Evolutionary conservation across 176 grass and related monocot genomes (phyloP).

Genomic region (Oryza coarctata): DNA sequence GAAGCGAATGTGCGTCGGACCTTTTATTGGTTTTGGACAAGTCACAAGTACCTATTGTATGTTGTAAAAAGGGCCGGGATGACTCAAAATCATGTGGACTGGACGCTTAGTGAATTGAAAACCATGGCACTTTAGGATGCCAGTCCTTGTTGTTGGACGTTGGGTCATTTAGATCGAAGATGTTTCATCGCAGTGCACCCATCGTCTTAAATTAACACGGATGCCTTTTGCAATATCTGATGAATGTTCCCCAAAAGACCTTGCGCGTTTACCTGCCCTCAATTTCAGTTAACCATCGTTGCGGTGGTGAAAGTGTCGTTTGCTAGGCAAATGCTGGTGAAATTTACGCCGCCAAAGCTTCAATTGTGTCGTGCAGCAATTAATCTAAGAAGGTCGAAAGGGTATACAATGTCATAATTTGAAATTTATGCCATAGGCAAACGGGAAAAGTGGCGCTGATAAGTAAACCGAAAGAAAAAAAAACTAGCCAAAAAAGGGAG

Average conservation of each 20-base stretch:
- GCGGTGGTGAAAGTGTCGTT: background rate
- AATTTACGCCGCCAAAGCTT: background rate
- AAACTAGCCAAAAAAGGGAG: background rate
- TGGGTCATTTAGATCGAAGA: background rate
- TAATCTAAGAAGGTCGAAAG: background rate
- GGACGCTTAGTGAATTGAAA: slow-evolving; percentile 20
- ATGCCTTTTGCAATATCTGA: background rate
- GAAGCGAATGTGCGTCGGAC: background rate
- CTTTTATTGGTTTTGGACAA: background rate
- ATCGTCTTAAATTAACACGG: background rate
- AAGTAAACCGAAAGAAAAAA: background rate
- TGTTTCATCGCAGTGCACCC: background rate
- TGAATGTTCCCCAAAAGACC: background rate
- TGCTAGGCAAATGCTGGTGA: background rate
- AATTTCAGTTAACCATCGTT: background rate
- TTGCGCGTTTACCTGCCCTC: background rate
- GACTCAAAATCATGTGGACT: background rate
- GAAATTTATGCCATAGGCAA: background rate
- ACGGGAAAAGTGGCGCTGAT: background rate
- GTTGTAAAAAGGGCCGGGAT: background rate
- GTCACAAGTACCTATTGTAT: background rate
- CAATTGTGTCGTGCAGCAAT: background rate
- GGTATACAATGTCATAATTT: too few relatives aligned
- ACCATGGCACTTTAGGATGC: background rate
- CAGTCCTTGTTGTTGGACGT: background rate